Evolutionary conservation across 108 stramenopile species (phyloP).

Genomic region (Cyclotella baltica): DNA sequence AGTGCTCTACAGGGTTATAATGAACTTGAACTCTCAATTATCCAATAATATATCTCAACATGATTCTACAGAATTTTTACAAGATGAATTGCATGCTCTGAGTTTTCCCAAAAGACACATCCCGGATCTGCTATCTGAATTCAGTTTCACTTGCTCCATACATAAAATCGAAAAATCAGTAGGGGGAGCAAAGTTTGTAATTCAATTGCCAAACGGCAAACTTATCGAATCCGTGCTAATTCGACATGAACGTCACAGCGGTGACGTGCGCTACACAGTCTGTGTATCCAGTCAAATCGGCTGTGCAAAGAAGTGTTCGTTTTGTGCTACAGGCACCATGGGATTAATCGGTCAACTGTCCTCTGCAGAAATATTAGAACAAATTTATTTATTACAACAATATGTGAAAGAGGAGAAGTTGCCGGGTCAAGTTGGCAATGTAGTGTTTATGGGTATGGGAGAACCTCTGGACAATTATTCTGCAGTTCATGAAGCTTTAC

Average conservation of each 20-base stretch:
- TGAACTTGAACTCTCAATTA: slow-evolving; percentile 8
- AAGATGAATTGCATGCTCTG: slow-evolving; percentile 14
- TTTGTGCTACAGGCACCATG: slow-evolving; percentile 70
- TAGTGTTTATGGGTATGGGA: slow-evolving; percentile 77
- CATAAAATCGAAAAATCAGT: slow-evolving; percentile 12
- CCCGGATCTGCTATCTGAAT: slow-evolving; percentile 8
- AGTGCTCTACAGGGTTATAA: slow-evolving; percentile 23
- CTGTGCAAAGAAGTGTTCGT: slow-evolving; percentile 60
- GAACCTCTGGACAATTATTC: slow-evolving; percentile 64
- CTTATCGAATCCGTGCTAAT: slow-evolving; percentile 17
- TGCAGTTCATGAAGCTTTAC: slow-evolving; percentile 44
- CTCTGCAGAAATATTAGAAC: slow-evolving; percentile 63
- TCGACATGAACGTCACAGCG: slow-evolving; percentile 3
- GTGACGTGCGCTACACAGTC: slow-evolving; percentile 38
- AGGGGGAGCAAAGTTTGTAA: slow-evolving; percentile 27
- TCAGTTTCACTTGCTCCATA: slow-evolving; percentile 18
- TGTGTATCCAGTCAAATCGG: slow-evolving; percentile 67
- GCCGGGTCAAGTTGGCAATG: slow-evolving; percentile 28
- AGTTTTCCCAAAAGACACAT: slow-evolving; percentile 26
- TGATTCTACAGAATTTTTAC: neutral
- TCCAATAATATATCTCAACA: neutral
- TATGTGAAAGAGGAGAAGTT: slow-evolving; percentile 9
- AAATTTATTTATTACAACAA: slow-evolving; percentile 48
- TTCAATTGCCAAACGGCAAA: slow-evolving; percentile 28
- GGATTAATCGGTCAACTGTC: slow-evolving; percentile 50